These are phyloP conservation scores for Aureobasidium musti DNA, from an alignment of 2,329 filamentous ascomycete species.

Conservation along the genomic window DNA sequence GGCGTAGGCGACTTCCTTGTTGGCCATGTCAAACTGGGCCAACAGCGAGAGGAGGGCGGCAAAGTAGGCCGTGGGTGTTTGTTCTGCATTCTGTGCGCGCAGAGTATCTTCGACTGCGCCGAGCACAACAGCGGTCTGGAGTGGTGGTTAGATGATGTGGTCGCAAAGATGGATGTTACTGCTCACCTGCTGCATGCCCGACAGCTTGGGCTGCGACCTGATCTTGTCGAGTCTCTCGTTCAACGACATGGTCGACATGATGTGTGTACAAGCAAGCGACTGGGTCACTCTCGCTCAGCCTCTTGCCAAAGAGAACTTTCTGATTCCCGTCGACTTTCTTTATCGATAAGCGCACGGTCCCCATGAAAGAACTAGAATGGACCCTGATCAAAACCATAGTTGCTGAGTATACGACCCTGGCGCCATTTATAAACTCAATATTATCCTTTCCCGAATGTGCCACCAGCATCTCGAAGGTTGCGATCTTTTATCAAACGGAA, in stretches of 20 bases:
- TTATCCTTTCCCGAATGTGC: no score
- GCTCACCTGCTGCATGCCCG: conserved; percentile 77
- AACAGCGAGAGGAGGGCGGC: conserved; percentile 90
- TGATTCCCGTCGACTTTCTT: conserved; percentile 9
- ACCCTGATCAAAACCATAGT: no score
- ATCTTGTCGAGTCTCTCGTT: conserved; percentile 97
- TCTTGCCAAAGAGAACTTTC: conserved; percentile 10
- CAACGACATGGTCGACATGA: conserved; percentile 56
- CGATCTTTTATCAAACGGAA: no score
- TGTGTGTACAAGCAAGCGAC: conserved; percentile 13
- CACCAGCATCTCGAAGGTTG: no score
- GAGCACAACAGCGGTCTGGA: conserved; percentile 78
- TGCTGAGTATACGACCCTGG: background rate
- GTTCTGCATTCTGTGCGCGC: conserved; percentile 78
- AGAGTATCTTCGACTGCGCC: conserved; percentile 91
- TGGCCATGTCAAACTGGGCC: conserved; percentile 72
- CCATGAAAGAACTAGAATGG: background rate
- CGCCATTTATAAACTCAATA: background rate
- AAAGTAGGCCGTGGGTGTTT: conserved; percentile 89
- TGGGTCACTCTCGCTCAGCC: conserved; percentile 3
- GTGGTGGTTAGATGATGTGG: background rate
- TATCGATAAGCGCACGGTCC: conserved; percentile 22
- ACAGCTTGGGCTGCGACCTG: conserved; percentile 84
- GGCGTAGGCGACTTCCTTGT: conserved; percentile 79
- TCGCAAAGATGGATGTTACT: no score